Evolutionary conservation across 2,329 filamentous ascomycete species (phyloP), one percentile per base, ranked within the genome.

Genomic region (Metarhizium humberi): DNA sequence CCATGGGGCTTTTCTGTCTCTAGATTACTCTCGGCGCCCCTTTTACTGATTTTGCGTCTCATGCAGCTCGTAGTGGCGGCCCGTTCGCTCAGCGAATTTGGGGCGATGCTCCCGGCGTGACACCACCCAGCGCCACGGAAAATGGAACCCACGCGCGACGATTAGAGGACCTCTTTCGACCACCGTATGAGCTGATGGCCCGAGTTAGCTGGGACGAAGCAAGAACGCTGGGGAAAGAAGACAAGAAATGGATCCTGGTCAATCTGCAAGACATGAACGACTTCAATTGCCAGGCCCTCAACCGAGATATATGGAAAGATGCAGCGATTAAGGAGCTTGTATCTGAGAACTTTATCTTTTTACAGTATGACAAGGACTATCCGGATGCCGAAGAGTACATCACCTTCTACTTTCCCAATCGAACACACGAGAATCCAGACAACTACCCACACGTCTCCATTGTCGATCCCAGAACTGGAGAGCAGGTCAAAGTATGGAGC

Each of bases 371-470:
- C 62, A 96, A 95, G 71, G 85, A 90, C 60, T 91, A 95, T 62
- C 81, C 84, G 0, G 81, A 85, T 42, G 90, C 89, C 0, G 78
- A 83, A 60, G 85, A 90, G 61, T 99, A 95, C 70, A 77, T 95
- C 58, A 88, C 89, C 55, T 95, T 96, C 71, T 99, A 99, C 74
- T 92, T 97, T 59, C 75, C 78, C 1, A 76, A 76, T 67, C 80
- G 84, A 54, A 77, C 77, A 47, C 83, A 88, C 61, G 90, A 95
- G 64, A 87, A 87, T 65, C 80, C 85, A n/a, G 88, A 92, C 65
- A 91, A 92, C 62, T 99, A 95, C 67, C 94, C 94, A 6, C 92
- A 99, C 67, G 94, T 97, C 56, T 90, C 91, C 48, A 96, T 99
- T 59, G 84, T 99, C 58, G 94, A 99, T 64, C 94, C 94, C 2